Evolutionary conservation across 2,329 filamentous ascomycete genomes (phyloP).

Genomic region (Verticillium zaregamsianum): DNA sequence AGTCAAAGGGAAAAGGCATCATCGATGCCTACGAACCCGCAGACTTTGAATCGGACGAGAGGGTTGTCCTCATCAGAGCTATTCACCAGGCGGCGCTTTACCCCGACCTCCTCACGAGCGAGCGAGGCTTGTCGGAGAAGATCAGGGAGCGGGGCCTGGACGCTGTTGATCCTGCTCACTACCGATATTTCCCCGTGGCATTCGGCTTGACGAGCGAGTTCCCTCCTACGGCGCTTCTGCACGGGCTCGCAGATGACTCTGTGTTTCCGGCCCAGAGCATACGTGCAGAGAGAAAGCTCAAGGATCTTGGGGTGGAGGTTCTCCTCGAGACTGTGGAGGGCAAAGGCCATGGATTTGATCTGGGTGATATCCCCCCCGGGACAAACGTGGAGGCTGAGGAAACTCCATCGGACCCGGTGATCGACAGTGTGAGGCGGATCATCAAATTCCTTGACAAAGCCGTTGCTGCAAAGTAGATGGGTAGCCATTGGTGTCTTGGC

Average conservation of each 20-base stretch:
- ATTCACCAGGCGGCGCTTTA: not conserved
- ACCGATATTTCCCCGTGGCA: not conserved
- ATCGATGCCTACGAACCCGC: not conserved
- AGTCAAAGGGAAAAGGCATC: not conserved
- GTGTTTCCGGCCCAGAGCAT: not conserved
- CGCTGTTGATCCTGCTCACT: not conserved
- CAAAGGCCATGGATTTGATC: not conserved
- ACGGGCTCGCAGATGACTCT: not conserved
- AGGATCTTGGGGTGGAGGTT: not conserved
- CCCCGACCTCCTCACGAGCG: not conserved
- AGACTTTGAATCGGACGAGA: not conserved
- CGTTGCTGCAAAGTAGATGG: not conserved
- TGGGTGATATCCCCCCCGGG: not conserved
- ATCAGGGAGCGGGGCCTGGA: not conserved
- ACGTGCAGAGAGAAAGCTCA: not conserved
- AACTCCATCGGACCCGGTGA: not conserved
- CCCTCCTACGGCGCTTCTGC: not conserved
- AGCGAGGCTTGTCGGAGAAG: not conserved
- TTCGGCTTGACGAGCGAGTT: not conserved
- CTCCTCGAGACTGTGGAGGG: not conserved
- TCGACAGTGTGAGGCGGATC: not conserved
- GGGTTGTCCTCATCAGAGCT: not conserved
- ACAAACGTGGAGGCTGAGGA: not conserved
- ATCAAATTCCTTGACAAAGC: not conserved
- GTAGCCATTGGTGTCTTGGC: too few species aligned